Conservation (phyloP, 148 eudicot species). For the Rhododendron ovatum region DNA sequence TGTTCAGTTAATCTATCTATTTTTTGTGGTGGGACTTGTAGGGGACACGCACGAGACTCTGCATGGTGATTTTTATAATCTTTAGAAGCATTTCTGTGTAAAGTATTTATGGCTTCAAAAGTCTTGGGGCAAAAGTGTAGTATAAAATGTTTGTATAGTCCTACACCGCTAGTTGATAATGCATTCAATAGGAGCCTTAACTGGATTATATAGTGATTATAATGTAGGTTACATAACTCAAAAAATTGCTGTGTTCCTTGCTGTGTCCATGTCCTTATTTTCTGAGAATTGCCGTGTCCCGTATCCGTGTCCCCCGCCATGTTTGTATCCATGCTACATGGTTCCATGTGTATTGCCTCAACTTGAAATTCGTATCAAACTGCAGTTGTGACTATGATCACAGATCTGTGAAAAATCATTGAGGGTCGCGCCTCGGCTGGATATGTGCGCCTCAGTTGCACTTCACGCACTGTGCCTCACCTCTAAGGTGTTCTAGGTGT, state of each 20-base stretch:
- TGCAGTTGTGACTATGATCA: neutral
- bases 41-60: neutral
- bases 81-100: neutral
- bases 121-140: neutral
- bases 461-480: neutral
- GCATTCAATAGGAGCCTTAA: too few relatives aligned
- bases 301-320: neutral
- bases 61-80: neutral
- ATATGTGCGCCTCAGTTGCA: neutral
- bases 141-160: too few relatives aligned
- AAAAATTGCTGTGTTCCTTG: neutral
- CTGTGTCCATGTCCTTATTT: neutral
- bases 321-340: neutral
- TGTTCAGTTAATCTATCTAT: too few relatives aligned
- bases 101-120: neutral
- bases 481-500: neutral
- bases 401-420: neutral
- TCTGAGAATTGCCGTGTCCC: too few relatives aligned
- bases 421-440: neutral
- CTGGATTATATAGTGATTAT: too few relatives aligned
- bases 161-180: too few relatives aligned
- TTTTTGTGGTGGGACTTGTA: neutral
- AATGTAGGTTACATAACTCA: too few relatives aligned
- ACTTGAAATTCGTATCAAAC: too few relatives aligned
- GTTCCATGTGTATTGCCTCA: neutral